A percentile compares a stretch with the other conserved stretches of the same genome.
phyloP scores from a whole-genome alignment of 2,329 filamentous ascomycete species.

The Aspergillus neotritici region DNA sequence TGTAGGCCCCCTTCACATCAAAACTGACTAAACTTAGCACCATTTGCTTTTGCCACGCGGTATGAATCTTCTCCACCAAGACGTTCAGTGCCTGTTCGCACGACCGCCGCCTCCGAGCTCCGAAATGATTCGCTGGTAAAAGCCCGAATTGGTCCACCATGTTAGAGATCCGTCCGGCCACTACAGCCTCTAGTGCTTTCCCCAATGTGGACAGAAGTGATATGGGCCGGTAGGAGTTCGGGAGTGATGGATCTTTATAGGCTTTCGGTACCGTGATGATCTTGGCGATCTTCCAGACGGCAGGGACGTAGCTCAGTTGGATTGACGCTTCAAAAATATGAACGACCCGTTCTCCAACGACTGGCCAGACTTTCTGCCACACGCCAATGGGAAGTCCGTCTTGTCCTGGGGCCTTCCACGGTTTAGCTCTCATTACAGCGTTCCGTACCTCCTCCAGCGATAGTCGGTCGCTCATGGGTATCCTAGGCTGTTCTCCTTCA shows the following conservation, averaged over 20 bases:
- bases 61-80: conserved; percentile 25
- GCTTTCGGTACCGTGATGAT: conserved; percentile 17
- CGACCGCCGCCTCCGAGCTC: conserved; percentile 32
- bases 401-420: conserved; percentile 12
- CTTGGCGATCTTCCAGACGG: conserved; percentile 15
- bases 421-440: conserved; percentile 7
- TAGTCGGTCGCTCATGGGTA: too few relatives aligned
- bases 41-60: conserved; percentile 24
- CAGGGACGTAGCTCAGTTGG: conserved; percentile 10
- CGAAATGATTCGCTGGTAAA: conserved; percentile 36
- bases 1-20: conserved; percentile 40
- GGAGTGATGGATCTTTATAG: too few relatives aligned
- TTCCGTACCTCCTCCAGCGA: conserved; percentile 19
- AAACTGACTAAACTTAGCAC: conserved; percentile 33
- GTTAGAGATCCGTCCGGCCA: conserved; percentile 27
- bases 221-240: conserved; percentile 21
- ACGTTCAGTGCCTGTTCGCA: conserved; percentile 31
- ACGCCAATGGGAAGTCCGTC: conserved; percentile 16
- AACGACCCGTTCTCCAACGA: conserved; percentile 16
- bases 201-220: conserved; percentile 23
- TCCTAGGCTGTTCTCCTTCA: conserved; percentile 10
- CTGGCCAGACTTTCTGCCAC: conserved; percentile 21
- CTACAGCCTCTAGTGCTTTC: conserved; percentile 26
- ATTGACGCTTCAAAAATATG: conserved; percentile 16
- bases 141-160: conserved; percentile 23